phyloP scores from a whole-genome alignment of 495 filamentous ascomycete species.

The Hapsidospora chrysogenum region DNA sequence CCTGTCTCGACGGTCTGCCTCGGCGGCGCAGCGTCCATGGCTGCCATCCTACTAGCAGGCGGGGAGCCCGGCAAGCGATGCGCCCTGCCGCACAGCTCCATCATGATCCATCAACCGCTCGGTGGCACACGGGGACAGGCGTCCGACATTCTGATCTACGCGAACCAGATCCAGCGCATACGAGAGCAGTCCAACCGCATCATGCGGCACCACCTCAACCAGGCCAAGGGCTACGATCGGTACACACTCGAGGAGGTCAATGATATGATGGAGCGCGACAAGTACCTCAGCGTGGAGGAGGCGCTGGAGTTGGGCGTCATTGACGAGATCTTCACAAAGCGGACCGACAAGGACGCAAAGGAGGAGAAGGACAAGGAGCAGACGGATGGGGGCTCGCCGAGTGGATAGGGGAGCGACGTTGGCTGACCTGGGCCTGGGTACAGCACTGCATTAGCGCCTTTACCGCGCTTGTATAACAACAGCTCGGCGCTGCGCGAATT shows the following conservation, averaged over 20 bases:
- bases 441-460: no score
- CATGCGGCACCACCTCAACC: constrained; percentile 72
- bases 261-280: constrained; percentile 90
- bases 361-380: constrained; percentile 7
- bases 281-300: constrained; percentile 79
- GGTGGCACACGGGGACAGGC: constrained; percentile 88
- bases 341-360: constrained; percentile 17
- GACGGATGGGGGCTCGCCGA: constrained; percentile 7
- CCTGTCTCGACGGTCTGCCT: constrained; percentile 90
- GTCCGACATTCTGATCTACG: constrained; percentile 86
- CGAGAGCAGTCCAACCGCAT: constrained; percentile 78
- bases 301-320: constrained; percentile 80
- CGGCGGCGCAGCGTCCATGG: constrained; percentile 91
- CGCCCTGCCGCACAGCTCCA: constrained; percentile 75
- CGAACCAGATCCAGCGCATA: constrained; percentile 85
- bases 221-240: constrained; percentile 40
- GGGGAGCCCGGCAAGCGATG: constrained; percentile 74
- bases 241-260: constrained; percentile 63
- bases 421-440: no score
- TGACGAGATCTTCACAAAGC: constrained; percentile 61
- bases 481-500: no score
- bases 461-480: no score
- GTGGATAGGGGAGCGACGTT: no score
- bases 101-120: constrained; percentile 94
- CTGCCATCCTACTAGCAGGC: constrained; percentile 71